phyloP scores from a whole-genome alignment of 1,139 yeast genomes.

The Diutina mesorugosa region DNA sequence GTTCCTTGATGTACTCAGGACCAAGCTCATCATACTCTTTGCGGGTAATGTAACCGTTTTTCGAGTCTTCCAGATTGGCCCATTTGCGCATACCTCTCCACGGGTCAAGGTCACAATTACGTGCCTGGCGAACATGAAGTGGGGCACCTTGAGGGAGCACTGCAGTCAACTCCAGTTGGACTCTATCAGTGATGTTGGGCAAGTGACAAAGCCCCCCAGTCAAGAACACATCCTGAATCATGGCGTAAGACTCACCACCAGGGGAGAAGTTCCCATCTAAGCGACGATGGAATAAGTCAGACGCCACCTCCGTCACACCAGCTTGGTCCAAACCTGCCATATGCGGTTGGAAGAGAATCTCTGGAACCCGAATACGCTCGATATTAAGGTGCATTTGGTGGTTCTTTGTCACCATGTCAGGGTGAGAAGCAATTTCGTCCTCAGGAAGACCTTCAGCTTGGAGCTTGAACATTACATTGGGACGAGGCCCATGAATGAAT shows the following conservation, averaged over 20 bases:
- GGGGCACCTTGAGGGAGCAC: constrained; percentile 62
- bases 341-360: constrained; percentile 83
- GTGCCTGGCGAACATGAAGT: constrained; percentile 49
- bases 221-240: constrained; percentile 54
- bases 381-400: constrained; percentile 86
- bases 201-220: constrained; percentile 79
- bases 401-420: constrained; percentile 30
- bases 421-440: constrained; percentile 31
- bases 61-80: constrained; percentile 39
- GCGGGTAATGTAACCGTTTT: constrained; percentile 42
- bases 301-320: constrained; percentile 61
- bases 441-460: constrained; percentile 30
- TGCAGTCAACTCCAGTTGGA: constrained; percentile 51
- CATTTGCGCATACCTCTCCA: constrained; percentile 94
- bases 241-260: constrained; percentile 40
- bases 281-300: constrained; percentile 51
- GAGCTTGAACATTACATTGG: constrained; percentile 29
- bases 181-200: constrained; percentile 53
- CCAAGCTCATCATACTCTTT: constrained; percentile 84
- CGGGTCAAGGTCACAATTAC: constrained; percentile 62
- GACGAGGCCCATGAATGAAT: constrained; percentile 83
- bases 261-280: constrained; percentile 37
- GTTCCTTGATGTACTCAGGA: constrained; percentile 79
- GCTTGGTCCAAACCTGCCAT: constrained; percentile 96
- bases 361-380: constrained; percentile 88